Evolutionary conservation across 225 moss, liverwort and hornwort genomes (phyloP).

Genomic region (Pleurozium schreberi): DNA sequence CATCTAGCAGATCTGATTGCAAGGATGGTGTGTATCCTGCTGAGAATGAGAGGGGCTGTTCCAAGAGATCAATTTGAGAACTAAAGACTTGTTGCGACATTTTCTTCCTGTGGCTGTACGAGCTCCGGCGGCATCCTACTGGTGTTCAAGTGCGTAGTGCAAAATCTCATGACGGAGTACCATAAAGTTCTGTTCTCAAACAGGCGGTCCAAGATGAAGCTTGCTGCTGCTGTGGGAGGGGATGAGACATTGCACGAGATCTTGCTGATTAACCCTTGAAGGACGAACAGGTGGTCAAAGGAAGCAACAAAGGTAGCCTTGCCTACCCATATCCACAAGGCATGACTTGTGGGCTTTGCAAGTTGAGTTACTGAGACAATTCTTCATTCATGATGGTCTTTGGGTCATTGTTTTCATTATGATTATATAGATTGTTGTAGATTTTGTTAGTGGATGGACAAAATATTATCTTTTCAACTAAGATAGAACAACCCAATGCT

Average conservation of each 20-base stretch:
- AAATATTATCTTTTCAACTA: neutral
- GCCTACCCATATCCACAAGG: rapidly evolving
- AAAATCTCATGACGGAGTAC: neutral
- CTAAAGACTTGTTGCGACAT: neutral
- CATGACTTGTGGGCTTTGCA: neutral
- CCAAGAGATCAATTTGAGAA: neutral
- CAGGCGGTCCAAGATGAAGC: neutral
- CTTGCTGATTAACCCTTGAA: neutral
- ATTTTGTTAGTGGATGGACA: neutral
- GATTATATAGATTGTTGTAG: neutral
- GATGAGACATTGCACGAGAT: too few relatives aligned
- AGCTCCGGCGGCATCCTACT: neutral
- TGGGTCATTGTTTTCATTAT: neutral
- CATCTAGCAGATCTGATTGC: neutral
- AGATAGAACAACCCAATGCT: neutral
- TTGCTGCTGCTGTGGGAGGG: neutral
- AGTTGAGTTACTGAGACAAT: neutral
- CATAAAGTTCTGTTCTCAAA: neutral
- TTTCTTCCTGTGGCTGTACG: neutral
- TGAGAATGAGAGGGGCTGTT: neutral
- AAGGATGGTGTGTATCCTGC: neutral
- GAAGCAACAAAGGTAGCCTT: neutral
- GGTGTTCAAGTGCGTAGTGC: neutral
- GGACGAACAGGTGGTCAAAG: too few relatives aligned
- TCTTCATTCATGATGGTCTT: neutral